Percentiles rank a stretch among this genome's conserved stretches.
phyloP scores from a whole-genome alignment of 768 basidiomycete genomes.

The Mycena albidolilacea region DNA sequence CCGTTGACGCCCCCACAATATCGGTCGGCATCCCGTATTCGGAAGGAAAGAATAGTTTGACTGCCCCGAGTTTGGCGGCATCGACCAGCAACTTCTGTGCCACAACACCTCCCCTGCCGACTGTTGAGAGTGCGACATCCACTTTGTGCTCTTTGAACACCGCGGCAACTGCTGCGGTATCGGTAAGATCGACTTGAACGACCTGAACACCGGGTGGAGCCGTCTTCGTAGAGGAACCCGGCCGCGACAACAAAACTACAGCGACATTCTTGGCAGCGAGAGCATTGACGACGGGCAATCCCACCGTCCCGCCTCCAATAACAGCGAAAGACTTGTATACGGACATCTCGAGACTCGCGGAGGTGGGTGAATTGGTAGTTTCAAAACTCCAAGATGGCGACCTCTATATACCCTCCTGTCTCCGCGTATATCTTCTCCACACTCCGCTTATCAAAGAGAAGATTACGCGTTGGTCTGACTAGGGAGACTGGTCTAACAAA shows the following conservation, averaged over 20 bases:
- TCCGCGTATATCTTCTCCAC: no score
- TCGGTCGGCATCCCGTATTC: conserved; percentile 55
- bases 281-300: conserved; percentile 53
- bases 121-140: conserved; percentile 53
- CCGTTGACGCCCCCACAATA: conserved; percentile 42
- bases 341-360: conserved; percentile 5
- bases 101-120: conserved; percentile 44
- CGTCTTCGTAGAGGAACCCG: conserved; percentile 15
- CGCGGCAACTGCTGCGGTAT: conserved; percentile 44
- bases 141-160: conserved; percentile 50
- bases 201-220: conserved; percentile 42
- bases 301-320: conserved; percentile 35
- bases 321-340: conserved; percentile 14
- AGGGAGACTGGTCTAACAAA: no score
- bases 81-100: conserved; percentile 48
- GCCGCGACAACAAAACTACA: conserved; percentile 39
- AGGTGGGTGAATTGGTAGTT: neutral
- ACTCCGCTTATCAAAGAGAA: no score
- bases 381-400: neutral
- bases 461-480: no score
- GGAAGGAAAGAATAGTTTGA: conserved; percentile 57
- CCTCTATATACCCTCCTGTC: no score
- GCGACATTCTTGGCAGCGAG: conserved; percentile 61
- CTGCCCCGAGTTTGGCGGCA: conserved; percentile 53
- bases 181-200: conserved; percentile 46